phyloP scores from a whole-genome alignment of 2,329 filamentous ascomycete genomes.

The Cercospora sp. region DNA sequence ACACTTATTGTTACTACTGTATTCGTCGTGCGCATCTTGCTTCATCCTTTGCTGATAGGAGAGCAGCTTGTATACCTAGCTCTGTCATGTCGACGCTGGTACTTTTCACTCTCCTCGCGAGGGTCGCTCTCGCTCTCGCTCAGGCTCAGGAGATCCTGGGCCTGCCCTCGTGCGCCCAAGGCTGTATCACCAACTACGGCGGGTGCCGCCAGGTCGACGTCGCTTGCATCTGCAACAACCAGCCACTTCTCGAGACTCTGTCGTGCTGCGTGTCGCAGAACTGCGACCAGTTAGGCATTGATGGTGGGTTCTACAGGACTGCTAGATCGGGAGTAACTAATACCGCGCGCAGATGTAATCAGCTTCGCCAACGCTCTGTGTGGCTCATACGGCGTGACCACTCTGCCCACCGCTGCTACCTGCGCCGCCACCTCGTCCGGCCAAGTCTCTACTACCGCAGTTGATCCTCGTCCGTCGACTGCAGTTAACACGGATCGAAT shows the following conservation, averaged over 20 bases:
- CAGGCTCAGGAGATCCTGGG: too few relatives aligned
- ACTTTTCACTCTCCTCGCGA: constrained; percentile 14
- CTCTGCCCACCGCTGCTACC: constrained; percentile 44
- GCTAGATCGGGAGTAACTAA: neutral
- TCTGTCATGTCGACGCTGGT: too few relatives aligned
- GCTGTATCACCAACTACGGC: constrained; percentile 43
- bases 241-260: constrained; percentile 38
- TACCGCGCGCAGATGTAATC: constrained; percentile 41
- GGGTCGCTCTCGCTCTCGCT: constrained; percentile 22
- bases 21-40: too few relatives aligned
- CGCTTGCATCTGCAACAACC: constrained; percentile 46
- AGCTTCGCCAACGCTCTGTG: constrained; percentile 46
- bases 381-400: constrained; percentile 40
- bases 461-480: too few relatives aligned
- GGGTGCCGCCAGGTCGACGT: constrained; percentile 43
- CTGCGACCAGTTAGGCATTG: constrained; percentile 31
- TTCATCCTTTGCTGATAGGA: too few relatives aligned
- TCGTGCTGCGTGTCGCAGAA: constrained; percentile 45
- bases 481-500: too few relatives aligned
- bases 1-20: too few relatives aligned
- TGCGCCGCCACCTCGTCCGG: constrained; percentile 32
- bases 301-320: neutral
- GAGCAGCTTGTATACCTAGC: too few relatives aligned
- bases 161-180: constrained; percentile 33
- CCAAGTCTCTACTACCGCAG: too few relatives aligned